Evolutionary conservation across 2,329 filamentous ascomycete genomes (phyloP).

Genomic region (Stromatinia cepivora): DNA sequence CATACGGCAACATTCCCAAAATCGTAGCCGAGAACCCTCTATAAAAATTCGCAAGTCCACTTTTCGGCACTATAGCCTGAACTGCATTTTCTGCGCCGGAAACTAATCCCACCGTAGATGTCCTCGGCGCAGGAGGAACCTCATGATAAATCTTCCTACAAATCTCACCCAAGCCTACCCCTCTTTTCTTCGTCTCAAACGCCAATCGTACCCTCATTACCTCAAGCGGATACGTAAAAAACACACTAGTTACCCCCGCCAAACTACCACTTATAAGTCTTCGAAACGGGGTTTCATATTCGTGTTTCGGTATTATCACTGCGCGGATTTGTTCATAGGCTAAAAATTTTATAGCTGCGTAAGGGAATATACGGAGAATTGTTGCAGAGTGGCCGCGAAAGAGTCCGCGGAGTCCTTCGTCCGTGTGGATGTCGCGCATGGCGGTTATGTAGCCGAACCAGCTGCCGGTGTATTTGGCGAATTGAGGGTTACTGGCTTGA

Average conservation of each 20-base stretch:
- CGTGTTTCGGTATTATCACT: constrained; percentile 66
- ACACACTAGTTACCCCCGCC: constrained; percentile 86
- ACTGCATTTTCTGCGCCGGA: constrained; percentile 47
- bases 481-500: constrained; percentile 91
- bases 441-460: constrained; percentile 83
- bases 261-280: constrained; percentile 72
- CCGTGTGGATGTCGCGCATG: constrained; percentile 76
- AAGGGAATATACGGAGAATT: constrained; percentile 90
- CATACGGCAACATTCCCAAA: constrained; percentile 94
- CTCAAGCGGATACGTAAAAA: constrained; percentile 94
- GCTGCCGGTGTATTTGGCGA: constrained; percentile 86
- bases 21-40: constrained; percentile 88
- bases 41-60: constrained; percentile 87
- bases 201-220: constrained; percentile 89
- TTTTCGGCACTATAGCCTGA: constrained; percentile 56
- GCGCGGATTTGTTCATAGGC: constrained; percentile 95
- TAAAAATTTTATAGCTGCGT: constrained; percentile 96
- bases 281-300: constrained; percentile 78
- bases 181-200: constrained; percentile 84
- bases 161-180: constrained; percentile 62
- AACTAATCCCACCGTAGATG: constrained; percentile 46
- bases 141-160: constrained; percentile 87
- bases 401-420: constrained; percentile 73
- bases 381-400: constrained; percentile 96
- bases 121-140: constrained; percentile 47